Percentiles rank a stretch among this genome's conserved stretches.
Conservation (phyloP, 2,329 filamentous ascomycete genomes). For the Colletotrichum eleusines region DNA sequence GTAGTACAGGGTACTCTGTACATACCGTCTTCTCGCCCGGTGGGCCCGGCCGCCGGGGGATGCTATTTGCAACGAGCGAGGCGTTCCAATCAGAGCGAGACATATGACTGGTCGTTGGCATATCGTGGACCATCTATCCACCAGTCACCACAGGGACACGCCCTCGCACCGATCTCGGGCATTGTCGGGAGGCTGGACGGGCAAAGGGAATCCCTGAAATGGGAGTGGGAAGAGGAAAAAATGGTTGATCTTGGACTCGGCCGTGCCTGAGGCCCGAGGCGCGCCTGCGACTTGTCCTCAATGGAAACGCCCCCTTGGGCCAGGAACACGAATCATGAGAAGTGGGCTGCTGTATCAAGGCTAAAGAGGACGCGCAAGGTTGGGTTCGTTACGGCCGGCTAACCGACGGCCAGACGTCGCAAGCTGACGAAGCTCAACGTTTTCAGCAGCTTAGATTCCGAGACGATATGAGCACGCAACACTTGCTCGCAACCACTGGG, state of each 20-base stretch:
- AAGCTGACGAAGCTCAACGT: neutral
- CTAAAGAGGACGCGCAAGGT: slow-evolving; percentile 22
- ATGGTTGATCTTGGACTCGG: slow-evolving; percentile 17
- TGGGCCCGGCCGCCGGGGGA: slow-evolving; percentile 32
- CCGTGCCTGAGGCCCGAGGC: slow-evolving; percentile 14
- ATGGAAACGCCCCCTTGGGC: slow-evolving; percentile 23
- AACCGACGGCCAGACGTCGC: neutral
- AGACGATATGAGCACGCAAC: neutral
- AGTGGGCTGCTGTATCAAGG: slow-evolving; percentile 39
- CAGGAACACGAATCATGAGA: slow-evolving; percentile 41
- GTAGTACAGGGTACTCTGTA: neutral
- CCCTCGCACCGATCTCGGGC: slow-evolving; percentile 41
- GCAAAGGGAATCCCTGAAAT: slow-evolving; percentile 25
- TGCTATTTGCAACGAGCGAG: slow-evolving; percentile 33
- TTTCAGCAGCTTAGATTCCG: neutral
- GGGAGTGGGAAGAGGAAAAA: slow-evolving; percentile 5
- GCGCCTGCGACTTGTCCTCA: slow-evolving; percentile 2
- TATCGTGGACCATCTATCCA: slow-evolving; percentile 37
- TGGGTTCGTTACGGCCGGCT: slow-evolving; percentile 32
- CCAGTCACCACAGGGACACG: slow-evolving; percentile 22
- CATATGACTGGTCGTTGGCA: slow-evolving; percentile 35
- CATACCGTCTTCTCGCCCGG: slow-evolving; percentile 15
- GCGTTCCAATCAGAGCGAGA: slow-evolving; percentile 40
- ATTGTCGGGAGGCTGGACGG: slow-evolving; percentile 40
- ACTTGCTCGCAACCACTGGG: neutral